Percentiles rank a stretch among this genome's conserved stretches.
These are phyloP conservation scores for Haberlea rhodopensis DNA, from an alignment of 257 asterid genomes.

Conservation along the genomic window DNA sequence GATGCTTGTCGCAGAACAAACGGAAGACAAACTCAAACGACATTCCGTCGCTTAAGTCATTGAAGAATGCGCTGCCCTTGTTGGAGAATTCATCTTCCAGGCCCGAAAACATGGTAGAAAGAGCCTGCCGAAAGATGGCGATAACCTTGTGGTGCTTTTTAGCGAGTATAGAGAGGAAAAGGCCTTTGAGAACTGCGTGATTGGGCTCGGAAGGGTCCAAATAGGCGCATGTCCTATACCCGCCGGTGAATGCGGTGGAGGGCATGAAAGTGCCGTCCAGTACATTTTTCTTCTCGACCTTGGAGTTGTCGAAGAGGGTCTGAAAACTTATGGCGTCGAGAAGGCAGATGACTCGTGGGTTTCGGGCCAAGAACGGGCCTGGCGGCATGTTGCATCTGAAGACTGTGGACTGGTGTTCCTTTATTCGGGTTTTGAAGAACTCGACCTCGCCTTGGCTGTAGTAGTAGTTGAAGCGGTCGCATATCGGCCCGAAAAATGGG, in stretches of 20 bases:
- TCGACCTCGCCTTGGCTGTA: constrained; percentile 48
- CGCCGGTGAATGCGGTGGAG: constrained; percentile 60
- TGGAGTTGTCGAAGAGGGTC: constrained; percentile 67
- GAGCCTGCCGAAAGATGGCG: constrained; percentile 41
- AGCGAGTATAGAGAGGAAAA: constrained; percentile 36
- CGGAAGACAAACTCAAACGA: constrained; percentile 73
- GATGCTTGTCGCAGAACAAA: constrained; percentile 39
- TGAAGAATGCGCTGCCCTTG: constrained; percentile 45
- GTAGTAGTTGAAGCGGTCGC: constrained; percentile 46
- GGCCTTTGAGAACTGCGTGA: constrained; percentile 46
- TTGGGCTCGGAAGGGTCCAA: constrained; percentile 58
- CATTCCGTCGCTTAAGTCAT: constrained; percentile 39
- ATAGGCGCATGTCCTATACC: constrained; percentile 66
- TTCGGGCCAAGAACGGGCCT: constrained; percentile 46
- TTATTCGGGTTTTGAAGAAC: constrained; percentile 41
- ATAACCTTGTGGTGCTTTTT: constrained; percentile 35
- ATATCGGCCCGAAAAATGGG: constrained; percentile 46
- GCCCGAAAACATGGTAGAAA: constrained; percentile 37
- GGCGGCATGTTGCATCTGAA: constrained; percentile 73
- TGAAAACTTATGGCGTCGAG: constrained; percentile 70
- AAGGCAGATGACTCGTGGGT: constrained; percentile 47
- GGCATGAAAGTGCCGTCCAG: constrained; percentile 86
- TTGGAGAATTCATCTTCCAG: constrained; percentile 47
- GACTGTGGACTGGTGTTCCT: constrained; percentile 45
- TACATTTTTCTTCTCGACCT: constrained; percentile 58